These are phyloP conservation scores for Vaccinium myrtillus DNA, from an alignment of 148 eudicot genomes.

Conservation along the genomic window DNA sequence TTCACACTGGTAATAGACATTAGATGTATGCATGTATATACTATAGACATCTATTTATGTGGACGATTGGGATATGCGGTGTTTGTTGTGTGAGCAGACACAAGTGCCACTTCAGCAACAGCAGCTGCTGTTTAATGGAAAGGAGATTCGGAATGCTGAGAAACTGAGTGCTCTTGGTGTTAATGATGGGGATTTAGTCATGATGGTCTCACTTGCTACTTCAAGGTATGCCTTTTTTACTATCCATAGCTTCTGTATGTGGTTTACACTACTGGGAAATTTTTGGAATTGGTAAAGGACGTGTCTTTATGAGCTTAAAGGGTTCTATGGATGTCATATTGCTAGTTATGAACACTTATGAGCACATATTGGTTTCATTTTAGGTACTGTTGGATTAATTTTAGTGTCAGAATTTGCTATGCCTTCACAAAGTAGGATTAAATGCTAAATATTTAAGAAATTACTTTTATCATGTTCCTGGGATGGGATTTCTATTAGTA, in stretches of 20 bases:
- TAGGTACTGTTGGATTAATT: not conserved
- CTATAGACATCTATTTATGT: not conserved
- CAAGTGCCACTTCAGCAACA: conserved; percentile 78
- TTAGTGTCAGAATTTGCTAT: not conserved
- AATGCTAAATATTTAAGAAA: too few relatives aligned
- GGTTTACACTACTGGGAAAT: not conserved
- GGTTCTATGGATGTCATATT: not conserved
- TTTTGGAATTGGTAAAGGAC: not conserved
- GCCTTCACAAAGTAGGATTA: not conserved
- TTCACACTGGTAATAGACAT: not conserved
- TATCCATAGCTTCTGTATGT: not conserved
- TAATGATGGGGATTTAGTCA: conserved; percentile 83
- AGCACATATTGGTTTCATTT: not conserved
- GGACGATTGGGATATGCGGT: not conserved
- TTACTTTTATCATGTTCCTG: not conserved
- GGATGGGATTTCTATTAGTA: not conserved
- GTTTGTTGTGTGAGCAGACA: conserved; percentile 42
- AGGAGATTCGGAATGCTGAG: conserved; percentile 81
- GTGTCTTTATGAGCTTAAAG: not conserved
- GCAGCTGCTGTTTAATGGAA: conserved; percentile 78
- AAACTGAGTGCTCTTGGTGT: conserved; percentile 78
- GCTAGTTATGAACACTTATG: not conserved
- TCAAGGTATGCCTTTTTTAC: conserved; percentile 24
- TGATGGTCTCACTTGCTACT: conserved; percentile 70
- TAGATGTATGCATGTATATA: too few relatives aligned